A percentile compares a stretch with the other conserved stretches of the same genome.
Evolutionary conservation across 306 rosid genomes (phyloP).

Genomic region (Oemleria cerasiformis): DNA sequence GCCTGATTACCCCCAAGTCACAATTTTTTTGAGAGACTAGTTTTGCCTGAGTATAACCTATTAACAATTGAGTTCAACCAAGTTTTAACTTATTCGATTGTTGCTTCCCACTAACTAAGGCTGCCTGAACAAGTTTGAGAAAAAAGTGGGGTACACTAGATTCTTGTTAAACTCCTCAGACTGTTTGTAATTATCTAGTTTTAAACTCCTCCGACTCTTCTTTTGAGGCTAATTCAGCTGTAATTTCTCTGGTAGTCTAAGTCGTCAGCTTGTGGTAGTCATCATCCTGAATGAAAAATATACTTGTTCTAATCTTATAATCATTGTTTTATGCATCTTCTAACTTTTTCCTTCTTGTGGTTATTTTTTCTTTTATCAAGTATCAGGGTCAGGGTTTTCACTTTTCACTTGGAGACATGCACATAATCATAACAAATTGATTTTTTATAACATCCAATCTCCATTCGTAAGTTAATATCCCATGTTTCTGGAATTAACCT

Average conservation of each 20-base stretch:
- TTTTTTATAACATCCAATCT: background rate
- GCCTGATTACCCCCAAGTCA: background rate
- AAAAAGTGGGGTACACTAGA: background rate
- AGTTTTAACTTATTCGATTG: background rate
- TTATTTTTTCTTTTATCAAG: background rate
- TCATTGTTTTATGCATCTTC: background rate
- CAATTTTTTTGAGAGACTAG: background rate
- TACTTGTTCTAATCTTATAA: background rate
- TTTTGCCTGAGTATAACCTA: background rate
- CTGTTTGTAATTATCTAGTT: background rate
- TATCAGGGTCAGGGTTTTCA: conserved; percentile 5
- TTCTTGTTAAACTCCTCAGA: background rate
- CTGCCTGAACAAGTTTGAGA: conserved; percentile 1
- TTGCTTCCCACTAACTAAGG: background rate
- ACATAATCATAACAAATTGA: conserved; percentile 4
- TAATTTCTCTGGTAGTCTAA: background rate
- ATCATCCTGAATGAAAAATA: background rate
- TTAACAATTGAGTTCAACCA: background rate
- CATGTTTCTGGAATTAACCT: background rate
- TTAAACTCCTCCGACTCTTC: background rate
- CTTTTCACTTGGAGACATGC: conserved; percentile 6
- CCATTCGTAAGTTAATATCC: background rate
- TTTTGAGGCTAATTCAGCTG: background rate
- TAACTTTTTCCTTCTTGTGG: background rate
- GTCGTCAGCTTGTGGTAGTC: background rate